phyloP scores from a whole-genome alignment of 2,329 filamentous ascomycete species.

The Fusarium marasasianum region DNA sequence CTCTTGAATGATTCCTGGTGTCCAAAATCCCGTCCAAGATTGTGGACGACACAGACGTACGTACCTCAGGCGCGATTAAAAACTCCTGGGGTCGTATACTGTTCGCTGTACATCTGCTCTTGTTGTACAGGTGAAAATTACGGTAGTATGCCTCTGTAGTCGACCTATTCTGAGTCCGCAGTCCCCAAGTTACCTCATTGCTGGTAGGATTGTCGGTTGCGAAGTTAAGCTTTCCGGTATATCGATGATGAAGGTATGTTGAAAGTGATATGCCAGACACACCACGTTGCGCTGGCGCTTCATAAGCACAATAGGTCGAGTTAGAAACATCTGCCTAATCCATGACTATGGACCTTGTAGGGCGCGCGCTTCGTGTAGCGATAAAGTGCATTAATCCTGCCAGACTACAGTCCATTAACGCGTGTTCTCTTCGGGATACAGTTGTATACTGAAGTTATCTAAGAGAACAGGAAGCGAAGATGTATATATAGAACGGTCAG shows the following conservation, averaged over 20 bases:
- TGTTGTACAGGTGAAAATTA: background rate
- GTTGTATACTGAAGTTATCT: too few relatives aligned
- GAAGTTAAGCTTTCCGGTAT: background rate
- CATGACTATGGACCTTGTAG: background rate
- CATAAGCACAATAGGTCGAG: background rate
- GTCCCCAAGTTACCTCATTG: background rate
- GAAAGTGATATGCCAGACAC: background rate
- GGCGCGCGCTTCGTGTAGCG: background rate
- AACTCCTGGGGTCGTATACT: background rate
- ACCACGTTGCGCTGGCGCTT: background rate
- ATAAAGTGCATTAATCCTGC: background rate
- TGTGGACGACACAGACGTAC: background rate
- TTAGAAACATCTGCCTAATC: background rate
- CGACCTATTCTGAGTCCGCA: background rate
- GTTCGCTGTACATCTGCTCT: background rate
- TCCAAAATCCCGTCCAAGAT: background rate
- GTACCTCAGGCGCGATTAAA: background rate
- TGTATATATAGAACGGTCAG: background rate
- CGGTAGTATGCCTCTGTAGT: background rate
- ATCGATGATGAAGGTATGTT: background rate
- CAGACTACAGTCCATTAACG: background rate
- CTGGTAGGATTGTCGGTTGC: background rate
- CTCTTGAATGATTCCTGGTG: slow-evolving; percentile 16
- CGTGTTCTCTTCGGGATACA: background rate
- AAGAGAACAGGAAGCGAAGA: background rate